Evolutionary conservation across 2,329 filamentous ascomycete genomes (phyloP).

Genomic region (Aureobasidium sp.): DNA sequence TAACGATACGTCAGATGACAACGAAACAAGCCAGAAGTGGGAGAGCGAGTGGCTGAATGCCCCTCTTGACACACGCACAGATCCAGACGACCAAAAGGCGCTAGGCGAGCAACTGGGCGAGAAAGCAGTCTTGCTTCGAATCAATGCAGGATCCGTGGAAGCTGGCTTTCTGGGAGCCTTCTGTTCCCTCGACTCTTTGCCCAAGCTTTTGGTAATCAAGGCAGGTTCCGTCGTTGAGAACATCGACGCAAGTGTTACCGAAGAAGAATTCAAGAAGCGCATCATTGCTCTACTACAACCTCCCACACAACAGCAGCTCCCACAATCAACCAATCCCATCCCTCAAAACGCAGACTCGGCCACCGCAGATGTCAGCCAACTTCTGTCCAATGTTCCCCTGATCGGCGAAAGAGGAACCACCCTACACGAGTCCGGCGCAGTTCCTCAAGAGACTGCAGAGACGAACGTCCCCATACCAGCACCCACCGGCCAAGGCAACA

Average conservation of each 20-base stretch:
- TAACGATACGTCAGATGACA: constrained; percentile 47
- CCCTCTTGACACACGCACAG: background rate
- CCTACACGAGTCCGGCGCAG: background rate
- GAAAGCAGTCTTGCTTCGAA: constrained; percentile 59
- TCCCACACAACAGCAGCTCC: background rate
- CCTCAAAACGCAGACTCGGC: background rate
- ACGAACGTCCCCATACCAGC: constrained; percentile 6
- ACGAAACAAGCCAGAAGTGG: constrained; percentile 52
- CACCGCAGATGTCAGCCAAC: constrained; percentile 6
- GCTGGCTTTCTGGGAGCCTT: constrained; percentile 74
- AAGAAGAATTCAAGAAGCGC: constrained; percentile 20
- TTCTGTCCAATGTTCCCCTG: background rate
- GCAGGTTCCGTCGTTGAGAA: constrained; percentile 13
- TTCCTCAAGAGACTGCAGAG: background rate
- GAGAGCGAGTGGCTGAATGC: constrained; percentile 24
- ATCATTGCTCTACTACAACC: background rate
- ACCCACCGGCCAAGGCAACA: background rate
- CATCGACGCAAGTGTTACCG: constrained; percentile 10
- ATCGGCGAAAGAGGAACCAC: constrained; percentile 2
- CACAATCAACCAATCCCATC: background rate
- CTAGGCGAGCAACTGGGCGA: constrained; percentile 42
- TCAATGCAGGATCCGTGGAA: constrained; percentile 67
- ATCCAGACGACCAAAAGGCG: background rate
- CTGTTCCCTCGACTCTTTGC: constrained; percentile 69
- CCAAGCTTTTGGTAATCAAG: constrained; percentile 65